Evolutionary conservation across 345 rosid species (phyloP).

Genomic region (Laguncularia racemosa): DNA sequence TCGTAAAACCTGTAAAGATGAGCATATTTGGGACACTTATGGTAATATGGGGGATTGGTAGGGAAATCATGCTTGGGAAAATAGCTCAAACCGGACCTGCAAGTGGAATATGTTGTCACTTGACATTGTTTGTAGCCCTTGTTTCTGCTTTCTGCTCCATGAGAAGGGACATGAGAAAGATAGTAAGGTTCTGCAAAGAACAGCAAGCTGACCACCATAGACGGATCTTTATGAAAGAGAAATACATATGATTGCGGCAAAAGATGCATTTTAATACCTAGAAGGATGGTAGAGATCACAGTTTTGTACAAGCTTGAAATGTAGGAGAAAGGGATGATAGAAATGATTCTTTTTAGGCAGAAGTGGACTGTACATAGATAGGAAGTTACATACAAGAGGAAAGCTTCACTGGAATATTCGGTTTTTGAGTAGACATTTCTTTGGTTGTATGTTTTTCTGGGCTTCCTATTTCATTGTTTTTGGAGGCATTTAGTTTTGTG

Average conservation of each 20-base stretch:
- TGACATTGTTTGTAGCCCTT: conserved; percentile 34
- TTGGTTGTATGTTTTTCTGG: too few species aligned
- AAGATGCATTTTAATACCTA: too few species aligned
- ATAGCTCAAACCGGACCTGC: conserved; percentile 2
- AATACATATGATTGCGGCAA: neutral
- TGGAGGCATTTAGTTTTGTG: too few species aligned
- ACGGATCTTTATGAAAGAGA: neutral
- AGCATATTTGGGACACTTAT: conserved; percentile 59
- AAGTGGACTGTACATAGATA: too few species aligned
- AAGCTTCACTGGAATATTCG: too few species aligned
- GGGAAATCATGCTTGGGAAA: conserved; percentile 30
- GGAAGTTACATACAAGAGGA: too few species aligned
- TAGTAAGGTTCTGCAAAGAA: conserved; percentile 30
- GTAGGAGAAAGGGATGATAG: too few species aligned
- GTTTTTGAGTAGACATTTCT: too few species aligned
- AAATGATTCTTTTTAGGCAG: too few species aligned
- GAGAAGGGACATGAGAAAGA: conserved; percentile 52
- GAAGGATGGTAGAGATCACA: too few species aligned
- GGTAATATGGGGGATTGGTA: conserved; percentile 50
- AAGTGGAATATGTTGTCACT: conserved; percentile 28
- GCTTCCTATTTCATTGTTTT: too few species aligned
- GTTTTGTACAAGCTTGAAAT: too few species aligned
- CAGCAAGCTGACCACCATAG: neutral
- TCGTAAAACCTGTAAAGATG: conserved; percentile 40
- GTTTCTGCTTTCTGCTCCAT: conserved; percentile 53